These are phyloP conservation scores for Przewalskia tangutica DNA, from an alignment of 257 asterid genomes.

Conservation along the genomic window DNA sequence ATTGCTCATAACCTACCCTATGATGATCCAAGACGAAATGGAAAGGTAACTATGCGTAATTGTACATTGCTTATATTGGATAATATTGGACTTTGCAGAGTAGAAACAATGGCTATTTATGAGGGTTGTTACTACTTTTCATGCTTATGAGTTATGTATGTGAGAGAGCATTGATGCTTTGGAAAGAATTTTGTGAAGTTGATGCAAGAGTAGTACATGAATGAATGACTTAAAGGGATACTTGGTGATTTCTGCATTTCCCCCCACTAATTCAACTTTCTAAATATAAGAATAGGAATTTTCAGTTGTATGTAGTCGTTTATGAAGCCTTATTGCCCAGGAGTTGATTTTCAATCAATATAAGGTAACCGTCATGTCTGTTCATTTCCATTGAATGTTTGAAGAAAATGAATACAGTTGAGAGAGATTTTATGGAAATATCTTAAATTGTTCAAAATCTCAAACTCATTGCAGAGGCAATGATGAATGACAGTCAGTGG, in stretches of 20 bases:
- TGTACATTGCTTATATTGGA: neutral
- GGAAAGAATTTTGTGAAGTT: neutral
- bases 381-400: neutral
- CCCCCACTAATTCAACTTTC: neutral
- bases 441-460: neutral
- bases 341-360: neutral
- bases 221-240: neutral
- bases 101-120: neutral
- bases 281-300: neutral
- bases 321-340: neutral
- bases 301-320: neutral
- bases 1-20: slow-evolving; percentile 77
- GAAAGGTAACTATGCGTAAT: slow-evolving; percentile 48
- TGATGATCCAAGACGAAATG: slow-evolving; percentile 83
- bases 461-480: no score
- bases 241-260: neutral
- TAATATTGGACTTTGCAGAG: neutral
- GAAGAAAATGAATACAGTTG: neutral
- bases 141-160: neutral
- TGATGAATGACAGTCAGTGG: neutral
- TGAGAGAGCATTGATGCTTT: neutral
- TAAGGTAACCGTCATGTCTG: neutral
- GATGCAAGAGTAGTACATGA: neutral
- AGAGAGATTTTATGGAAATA: neutral
- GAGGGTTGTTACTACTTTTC: neutral